phyloP scores from a whole-genome alignment of 495 filamentous ascomycete species.

The Xylaria bambusicola region DNA sequence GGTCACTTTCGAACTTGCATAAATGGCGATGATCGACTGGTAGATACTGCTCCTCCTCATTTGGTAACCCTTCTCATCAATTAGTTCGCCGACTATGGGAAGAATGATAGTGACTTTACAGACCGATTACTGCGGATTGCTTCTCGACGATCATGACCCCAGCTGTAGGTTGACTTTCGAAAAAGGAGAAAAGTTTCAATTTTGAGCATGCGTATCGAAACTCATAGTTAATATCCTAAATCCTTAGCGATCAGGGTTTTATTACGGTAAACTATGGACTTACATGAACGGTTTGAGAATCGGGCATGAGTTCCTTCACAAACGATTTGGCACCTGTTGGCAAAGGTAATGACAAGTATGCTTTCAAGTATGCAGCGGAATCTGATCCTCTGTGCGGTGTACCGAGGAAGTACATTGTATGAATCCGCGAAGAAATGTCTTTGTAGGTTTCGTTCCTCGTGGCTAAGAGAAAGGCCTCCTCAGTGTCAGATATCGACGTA shows the following conservation, averaged over 20 bases:
- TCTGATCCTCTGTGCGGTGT: slow-evolving; percentile 34
- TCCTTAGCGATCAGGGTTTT: background rate
- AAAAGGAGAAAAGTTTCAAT: slow-evolving; percentile 48
- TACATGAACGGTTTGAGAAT: slow-evolving; percentile 27
- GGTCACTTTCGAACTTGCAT: slow-evolving; percentile 26
- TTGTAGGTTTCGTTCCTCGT: slow-evolving; percentile 23
- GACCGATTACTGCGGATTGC: slow-evolving; percentile 40
- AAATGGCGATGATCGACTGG: slow-evolving; percentile 46
- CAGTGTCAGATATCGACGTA: background rate
- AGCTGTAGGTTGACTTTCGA: slow-evolving; percentile 41
- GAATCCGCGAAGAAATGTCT: slow-evolving; percentile 26
- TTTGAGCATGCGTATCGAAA: slow-evolving; percentile 41
- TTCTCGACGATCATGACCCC: slow-evolving; percentile 46
- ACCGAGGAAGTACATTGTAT: slow-evolving; percentile 31
- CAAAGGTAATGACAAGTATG: slow-evolving; percentile 14
- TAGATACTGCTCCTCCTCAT: slow-evolving; percentile 40
- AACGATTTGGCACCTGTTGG: slow-evolving; percentile 35
- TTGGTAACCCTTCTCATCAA: slow-evolving; percentile 33
- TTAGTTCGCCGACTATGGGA: background rate
- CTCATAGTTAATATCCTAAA: slow-evolving; percentile 48
- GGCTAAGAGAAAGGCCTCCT: slow-evolving; percentile 33
- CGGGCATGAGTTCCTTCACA: slow-evolving; percentile 41
- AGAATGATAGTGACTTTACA: background rate
- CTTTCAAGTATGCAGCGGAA: slow-evolving; percentile 8
- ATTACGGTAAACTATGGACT: background rate